A percentile compares a stretch with the other conserved stretches of the same genome.
These are phyloP conservation scores for Penicillium nucicola DNA, from an alignment of 495 filamentous ascomycete species.

Conservation along the genomic window DNA sequence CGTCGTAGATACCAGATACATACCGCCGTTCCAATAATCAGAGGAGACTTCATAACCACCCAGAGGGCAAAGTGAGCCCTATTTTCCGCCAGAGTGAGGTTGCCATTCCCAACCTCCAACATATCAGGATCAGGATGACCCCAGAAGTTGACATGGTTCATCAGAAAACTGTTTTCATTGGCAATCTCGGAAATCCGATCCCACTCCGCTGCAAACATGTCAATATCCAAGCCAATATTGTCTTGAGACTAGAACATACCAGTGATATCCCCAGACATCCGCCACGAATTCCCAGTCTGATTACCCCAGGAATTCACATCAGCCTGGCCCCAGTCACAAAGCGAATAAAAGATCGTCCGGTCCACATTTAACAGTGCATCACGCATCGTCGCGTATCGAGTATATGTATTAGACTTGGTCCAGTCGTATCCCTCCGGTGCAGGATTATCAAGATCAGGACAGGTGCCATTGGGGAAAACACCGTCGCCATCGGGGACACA, in stretches of 20 bases:
- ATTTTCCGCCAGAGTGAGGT: slow-evolving; percentile 48
- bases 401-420: slow-evolving; percentile 46
- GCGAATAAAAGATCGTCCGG: slow-evolving; percentile 59
- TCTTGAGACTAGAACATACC: slow-evolving; percentile 25
- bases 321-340: slow-evolving; percentile 64
- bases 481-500: slow-evolving; percentile 34
- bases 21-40: slow-evolving; percentile 55
- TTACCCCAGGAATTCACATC: slow-evolving; percentile 52
- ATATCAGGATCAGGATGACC: slow-evolving; percentile 63
- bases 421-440: slow-evolving; percentile 53
- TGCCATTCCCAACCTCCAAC: slow-evolving; percentile 66
- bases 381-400: slow-evolving; percentile 56
- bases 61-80: slow-evolving; percentile 53
- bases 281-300: slow-evolving; percentile 51
- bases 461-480: slow-evolving; percentile 39
- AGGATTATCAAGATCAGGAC: slow-evolving; percentile 27
- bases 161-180: slow-evolving; percentile 44
- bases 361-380: slow-evolving; percentile 53
- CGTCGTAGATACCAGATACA: slow-evolving; percentile 6
- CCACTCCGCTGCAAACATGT: slow-evolving; percentile 34
- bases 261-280: slow-evolving; percentile 52
- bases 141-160: slow-evolving; percentile 50
- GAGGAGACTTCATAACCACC: slow-evolving; percentile 56
- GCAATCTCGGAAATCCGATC: slow-evolving; percentile 37
- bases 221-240: slow-evolving; percentile 1